Evolutionary conservation across 495 filamentous ascomycete species (phyloP), one percentile per base, ranked within the genome.

Genomic region (Hyaloscypha finlandica): DNA sequence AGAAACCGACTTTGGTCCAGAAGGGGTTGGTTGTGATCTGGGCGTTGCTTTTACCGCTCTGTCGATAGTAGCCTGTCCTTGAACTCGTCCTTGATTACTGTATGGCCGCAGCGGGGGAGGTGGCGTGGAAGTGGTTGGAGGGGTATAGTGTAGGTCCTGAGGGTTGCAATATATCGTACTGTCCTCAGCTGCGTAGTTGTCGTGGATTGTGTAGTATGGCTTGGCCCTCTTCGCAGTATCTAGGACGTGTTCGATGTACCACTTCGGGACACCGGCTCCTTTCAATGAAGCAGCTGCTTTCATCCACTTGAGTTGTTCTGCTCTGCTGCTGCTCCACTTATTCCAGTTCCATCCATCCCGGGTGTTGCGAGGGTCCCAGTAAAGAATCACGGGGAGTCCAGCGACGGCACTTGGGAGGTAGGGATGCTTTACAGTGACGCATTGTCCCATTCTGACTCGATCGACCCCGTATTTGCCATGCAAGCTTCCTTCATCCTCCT

Each of bases 351-450:
- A 37, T n/a, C 53, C 22, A 31, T 56, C 53, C 8, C n/a, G 39
- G 30, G 59, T 61, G 11, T 61, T 16, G 30, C 56, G 56, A 9
- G 56, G 56, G 56, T 59, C 56, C 22, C 22, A 59, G 32, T 59
- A 59, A 8, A 37, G 19, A 29, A 59, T 59, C 8, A 20, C 29
- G 8, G 56, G 32, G 6, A 59, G 6, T 32, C 19, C 9, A n/a
- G 3, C 4, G 56, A 31, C 56, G 20, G 6, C 29, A 30, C 29
- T 29, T 56, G 19, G 20, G 8, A 12, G 22, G 6, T 5, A 6
- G 5, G 8, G n/a, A 56, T 31, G 6, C 22, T 14, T 48, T 16
- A 48, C 42, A 6, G 16, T 6, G 31, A 59, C 56, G 14, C 6
- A 16, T 19, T 56, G 53, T 11, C 22, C 20, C 22, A 56, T 56